phyloP scores from a whole-genome alignment of 768 basidiomycete species.

The Mycena crocata region DNA sequence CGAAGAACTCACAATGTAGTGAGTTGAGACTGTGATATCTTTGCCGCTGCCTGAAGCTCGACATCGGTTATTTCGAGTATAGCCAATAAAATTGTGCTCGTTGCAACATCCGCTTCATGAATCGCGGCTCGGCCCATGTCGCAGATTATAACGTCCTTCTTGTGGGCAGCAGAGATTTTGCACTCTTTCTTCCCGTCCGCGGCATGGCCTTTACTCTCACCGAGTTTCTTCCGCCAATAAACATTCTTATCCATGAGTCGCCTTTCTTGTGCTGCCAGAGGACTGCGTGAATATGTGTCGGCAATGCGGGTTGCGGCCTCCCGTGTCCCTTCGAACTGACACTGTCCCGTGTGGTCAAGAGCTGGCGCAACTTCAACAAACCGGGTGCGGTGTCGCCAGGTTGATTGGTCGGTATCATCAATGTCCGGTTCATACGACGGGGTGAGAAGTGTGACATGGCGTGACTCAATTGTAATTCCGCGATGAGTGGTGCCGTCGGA shows the following conservation, averaged over 20 bases:
- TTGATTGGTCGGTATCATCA: slow-evolving; percentile 33
- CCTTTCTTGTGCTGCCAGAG: neutral
- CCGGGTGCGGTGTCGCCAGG: slow-evolving; percentile 22
- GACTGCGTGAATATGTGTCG: slow-evolving; percentile 9
- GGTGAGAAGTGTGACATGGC: slow-evolving; percentile 32
- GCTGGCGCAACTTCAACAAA: slow-evolving; percentile 19
- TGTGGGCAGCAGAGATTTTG: slow-evolving; percentile 9
- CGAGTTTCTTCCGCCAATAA: slow-evolving; percentile 23
- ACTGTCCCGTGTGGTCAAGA: slow-evolving; percentile 7
- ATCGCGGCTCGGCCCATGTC: slow-evolving; percentile 19
- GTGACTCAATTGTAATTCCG: slow-evolving; percentile 35
- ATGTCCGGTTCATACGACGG: slow-evolving; percentile 30
- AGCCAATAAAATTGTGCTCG: neutral
- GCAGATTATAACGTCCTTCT: slow-evolving; percentile 9
- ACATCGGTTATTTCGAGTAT: slow-evolving; percentile 4
- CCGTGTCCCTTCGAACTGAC: slow-evolving; percentile 11
- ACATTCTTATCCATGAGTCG: slow-evolving; percentile 9
- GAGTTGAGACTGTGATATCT: neutral
- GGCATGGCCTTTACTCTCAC: slow-evolving; percentile 18
- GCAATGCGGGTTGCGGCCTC: slow-evolving; percentile 5
- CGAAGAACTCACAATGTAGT: neutral
- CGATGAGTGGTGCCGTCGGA: slow-evolving; percentile 42
- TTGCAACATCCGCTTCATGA: neutral
- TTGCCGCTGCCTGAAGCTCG: neutral
- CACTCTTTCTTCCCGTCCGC: slow-evolving; percentile 28